Percentiles rank a stretch among this genome's conserved stretches.
phyloP scores from a whole-genome alignment of 2,329 filamentous ascomycete species.

The Bertia moriformis region DNA sequence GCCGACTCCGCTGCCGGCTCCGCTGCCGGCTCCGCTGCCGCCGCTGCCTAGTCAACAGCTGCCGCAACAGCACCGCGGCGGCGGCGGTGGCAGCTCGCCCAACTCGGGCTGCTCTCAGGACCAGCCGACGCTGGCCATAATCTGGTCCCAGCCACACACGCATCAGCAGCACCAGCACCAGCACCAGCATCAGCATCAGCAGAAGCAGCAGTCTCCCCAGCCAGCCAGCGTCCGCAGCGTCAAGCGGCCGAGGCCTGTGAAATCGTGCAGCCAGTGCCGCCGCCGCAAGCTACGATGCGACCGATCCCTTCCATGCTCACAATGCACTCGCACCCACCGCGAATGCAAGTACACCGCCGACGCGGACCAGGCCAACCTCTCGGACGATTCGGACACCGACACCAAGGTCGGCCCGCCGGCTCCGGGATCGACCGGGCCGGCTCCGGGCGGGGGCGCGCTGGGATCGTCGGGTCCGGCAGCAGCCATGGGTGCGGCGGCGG shows the following conservation, averaged over 20 bases:
- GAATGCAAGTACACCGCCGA: slow-evolving; percentile 35
- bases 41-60: too few species aligned
- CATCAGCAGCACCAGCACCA: slow-evolving; percentile 3
- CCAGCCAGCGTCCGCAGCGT: slow-evolving; percentile 24
- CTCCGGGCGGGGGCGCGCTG: too few species aligned
- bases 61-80: too few species aligned
- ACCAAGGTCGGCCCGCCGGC: slow-evolving; percentile 15
- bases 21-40: too few species aligned
- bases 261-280: slow-evolving; percentile 39
- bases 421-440: slow-evolving; percentile 21
- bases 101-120: too few species aligned
- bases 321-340: slow-evolving; percentile 41
- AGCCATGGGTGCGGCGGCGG: too few species aligned
- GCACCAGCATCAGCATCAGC: slow-evolving; percentile 2
- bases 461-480: too few species aligned
- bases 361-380: slow-evolving; percentile 28
- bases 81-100: too few species aligned
- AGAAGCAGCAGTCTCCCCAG: slow-evolving; percentile 4
- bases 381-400: slow-evolving; percentile 31
- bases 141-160: too few species aligned
- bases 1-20: too few species aligned
- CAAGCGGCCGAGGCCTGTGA: slow-evolving; percentile 37
- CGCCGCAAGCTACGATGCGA: slow-evolving; percentile 43
- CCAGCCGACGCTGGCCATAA: too few species aligned
- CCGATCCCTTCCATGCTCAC: slow-evolving; percentile 36